Evolutionary conservation across 306 rosid genomes (phyloP).

Genomic region (Vigna trinervia): DNA sequence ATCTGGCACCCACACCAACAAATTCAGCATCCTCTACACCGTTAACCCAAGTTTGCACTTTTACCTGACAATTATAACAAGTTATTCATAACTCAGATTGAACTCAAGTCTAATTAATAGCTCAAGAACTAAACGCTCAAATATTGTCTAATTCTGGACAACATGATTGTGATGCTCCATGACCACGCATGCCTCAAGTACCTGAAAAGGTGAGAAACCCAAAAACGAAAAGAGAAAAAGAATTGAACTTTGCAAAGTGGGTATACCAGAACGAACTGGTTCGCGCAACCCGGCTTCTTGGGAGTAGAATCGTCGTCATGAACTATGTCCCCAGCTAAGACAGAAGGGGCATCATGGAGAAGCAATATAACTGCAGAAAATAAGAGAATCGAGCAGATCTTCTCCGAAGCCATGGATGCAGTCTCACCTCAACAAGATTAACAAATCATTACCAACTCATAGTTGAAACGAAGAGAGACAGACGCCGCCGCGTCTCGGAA

Average conservation of each 20-base stretch:
- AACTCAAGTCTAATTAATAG: conserved; percentile 25
- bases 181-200: background rate
- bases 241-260: conserved; percentile 30
- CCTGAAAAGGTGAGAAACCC: conserved; percentile 40
- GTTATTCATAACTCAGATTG: conserved; percentile 22
- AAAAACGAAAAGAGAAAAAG: conserved; percentile 35
- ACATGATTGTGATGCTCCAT: conserved; percentile 2
- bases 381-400: conserved; percentile 43
- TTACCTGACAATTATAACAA: conserved; percentile 58
- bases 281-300: conserved; percentile 89
- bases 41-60: conserved; percentile 97
- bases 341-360: conserved; percentile 50
- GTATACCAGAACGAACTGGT: conserved; percentile 84
- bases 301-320: conserved; percentile 82
- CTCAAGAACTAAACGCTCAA: background rate
- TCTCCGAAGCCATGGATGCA: conserved; percentile 62
- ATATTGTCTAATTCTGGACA: conserved; percentile 24
- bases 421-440: conserved; percentile 28
- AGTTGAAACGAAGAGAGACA: conserved; percentile 26
- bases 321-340: conserved; percentile 74
- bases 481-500: background rate
- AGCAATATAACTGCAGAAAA: conserved; percentile 49
- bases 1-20: conserved; percentile 96
- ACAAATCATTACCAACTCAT: conserved; percentile 52
- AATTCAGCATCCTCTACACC: conserved; percentile 76